These are phyloP conservation scores for Plantago rigida DNA, from an alignment of 305 asterid species.

Conservation along the genomic window DNA sequence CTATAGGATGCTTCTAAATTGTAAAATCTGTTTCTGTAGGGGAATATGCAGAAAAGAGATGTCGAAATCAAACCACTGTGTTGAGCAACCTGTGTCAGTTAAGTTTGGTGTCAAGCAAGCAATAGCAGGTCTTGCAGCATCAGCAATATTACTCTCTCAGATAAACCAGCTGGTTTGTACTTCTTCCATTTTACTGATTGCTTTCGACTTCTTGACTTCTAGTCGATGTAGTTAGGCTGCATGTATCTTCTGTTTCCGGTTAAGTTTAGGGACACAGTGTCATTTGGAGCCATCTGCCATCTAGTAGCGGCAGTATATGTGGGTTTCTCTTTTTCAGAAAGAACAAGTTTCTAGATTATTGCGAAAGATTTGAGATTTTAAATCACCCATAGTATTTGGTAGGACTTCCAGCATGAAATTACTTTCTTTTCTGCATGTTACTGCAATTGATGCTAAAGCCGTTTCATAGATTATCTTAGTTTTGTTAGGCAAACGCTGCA, in stretches of 20 bases:
- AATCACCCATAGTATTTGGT: no score
- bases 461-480: constrained; percentile 11
- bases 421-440: background rate
- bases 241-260: background rate
- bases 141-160: constrained; percentile 55
- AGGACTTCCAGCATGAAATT: no score
- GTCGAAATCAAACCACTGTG: constrained; percentile 31
- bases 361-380: no score
- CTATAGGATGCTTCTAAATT: background rate
- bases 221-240: constrained; percentile 1
- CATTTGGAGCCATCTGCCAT: no score
- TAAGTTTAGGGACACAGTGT: no score
- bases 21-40: constrained; percentile 31
- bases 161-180: constrained; percentile 49
- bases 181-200: constrained; percentile 5
- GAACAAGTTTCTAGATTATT: no score
- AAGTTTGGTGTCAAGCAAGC: constrained; percentile 47
- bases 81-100: constrained; percentile 29
- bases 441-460: background rate
- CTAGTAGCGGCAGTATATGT: no score
- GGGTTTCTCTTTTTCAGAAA: no score
- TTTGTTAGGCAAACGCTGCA: constrained; percentile 39
- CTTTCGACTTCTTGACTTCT: constrained; percentile 11
- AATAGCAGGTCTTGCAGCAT: constrained; percentile 69
- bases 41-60: constrained; percentile 32